Evolutionary conservation across 305 asterid species (phyloP), one percentile per base, ranked within the genome.

Genomic region (Fraxinus platypoda): DNA sequence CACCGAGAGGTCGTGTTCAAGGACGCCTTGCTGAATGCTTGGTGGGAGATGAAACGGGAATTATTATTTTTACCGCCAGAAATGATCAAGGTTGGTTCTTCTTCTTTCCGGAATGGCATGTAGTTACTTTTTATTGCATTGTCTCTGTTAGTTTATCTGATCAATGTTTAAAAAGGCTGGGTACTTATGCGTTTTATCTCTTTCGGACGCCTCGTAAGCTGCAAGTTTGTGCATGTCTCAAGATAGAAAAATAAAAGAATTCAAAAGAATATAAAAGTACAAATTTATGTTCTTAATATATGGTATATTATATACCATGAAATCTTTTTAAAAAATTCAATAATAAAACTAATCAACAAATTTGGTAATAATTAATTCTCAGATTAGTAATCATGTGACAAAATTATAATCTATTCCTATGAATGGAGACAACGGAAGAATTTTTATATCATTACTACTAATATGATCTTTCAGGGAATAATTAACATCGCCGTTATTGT

Each of bases 1-100:
- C 89, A 13, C 97, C 89, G 81, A 91, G 93, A 87, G 93, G 95
- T 70, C 88, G 92, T 41, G 49, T 80, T 33, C 94, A 90, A 84
- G 91, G 88, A 19, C 89, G 92, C 17, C 84, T 91, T 12, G 87
- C 93, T 57, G 97, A 93, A 82, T 92, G 95, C 87, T 87, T 93
- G 86, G 97, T 91, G 17, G 97, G 97, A 84, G 97, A 93, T 80
- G 95, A 91, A 83, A 90, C 95, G 3, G 97, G 92, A 57, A 92
- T 89, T 15, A 87, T 93, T 70, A 84, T 93, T 26, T 89, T 92
- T 25, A 80, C 94, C 2, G 94, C 96, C 3, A 90, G 94, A 81
- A 92, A 92, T 26, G 97, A 93, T 80, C 97, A 92, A 90, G 97
- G 97, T 93, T 75, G 38, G 86, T 82, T 37, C 54, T 11, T 57